Evolutionary conservation across 2,329 filamentous ascomycete genomes (phyloP), one percentile per base, ranked within the genome.

Genomic region (Stagonosporopsis vannaccii): DNA sequence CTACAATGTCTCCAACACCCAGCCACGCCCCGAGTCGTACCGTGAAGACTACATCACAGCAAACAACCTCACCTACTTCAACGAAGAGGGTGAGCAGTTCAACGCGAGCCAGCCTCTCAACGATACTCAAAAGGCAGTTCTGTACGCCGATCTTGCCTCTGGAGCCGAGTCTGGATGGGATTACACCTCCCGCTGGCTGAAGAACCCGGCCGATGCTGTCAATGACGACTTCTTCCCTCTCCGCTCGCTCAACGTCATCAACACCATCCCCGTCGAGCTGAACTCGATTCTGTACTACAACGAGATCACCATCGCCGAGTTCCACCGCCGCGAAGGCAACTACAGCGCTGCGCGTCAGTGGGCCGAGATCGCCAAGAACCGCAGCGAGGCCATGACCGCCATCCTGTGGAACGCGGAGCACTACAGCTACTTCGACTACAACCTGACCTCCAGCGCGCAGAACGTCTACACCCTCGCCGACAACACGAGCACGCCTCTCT

Each of bases 251-350:
- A 88, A 89, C 71, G 82, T 82, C 6, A 76, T 78, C 53, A 80
- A 84, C 41, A 80, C 84, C 11, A 76, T 90, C 1, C 85, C 86
- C 1, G 85, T 90, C 2, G 87, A 89, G 52, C 80, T 90, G 59
- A 90, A 90, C 73, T 84, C 86, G 1, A 89, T 90, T 40, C 75
- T 90, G 8, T 90, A 89, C 71, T 81, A 81, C 64, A 88, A 88
- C 61, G 87, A 90, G 66, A 75, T 84, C 2, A 79, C 81, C 46
- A 86, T 90, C 48, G 79, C 84, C 11, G 65, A 75, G 2, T 87
- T 88, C 68, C 78, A 85, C 59, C 77, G 80, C 36, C 69, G 74
- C 20, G 78, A 78, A 0, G 84, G 84, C 51, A 84, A 88, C 68
- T 65, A 71, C 26, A 80, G 77, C 1, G 81, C 76, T 1, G 83